Conservation (phyloP, 1,284 basidiomycete species). For the Xerocomus cyaneibrunnescens region DNA sequence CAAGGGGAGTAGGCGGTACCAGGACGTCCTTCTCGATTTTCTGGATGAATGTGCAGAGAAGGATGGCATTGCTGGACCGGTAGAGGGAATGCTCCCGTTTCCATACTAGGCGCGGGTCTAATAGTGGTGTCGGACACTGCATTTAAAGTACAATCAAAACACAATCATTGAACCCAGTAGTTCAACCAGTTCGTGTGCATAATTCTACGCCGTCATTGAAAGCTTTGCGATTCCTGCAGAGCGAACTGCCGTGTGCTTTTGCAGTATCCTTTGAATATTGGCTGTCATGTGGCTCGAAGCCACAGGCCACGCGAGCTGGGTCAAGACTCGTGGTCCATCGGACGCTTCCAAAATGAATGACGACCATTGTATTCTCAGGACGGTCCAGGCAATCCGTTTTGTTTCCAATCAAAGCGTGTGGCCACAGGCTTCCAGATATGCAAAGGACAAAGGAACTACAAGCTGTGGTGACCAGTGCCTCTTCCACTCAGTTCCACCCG, state of each 20-base stretch:
- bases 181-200: not conserved
- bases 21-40: constrained; percentile 46
- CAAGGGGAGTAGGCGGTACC: constrained; percentile 56
- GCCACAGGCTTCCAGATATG: constrained; percentile 8
- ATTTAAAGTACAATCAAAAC: too few species aligned
- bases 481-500: constrained; percentile 7
- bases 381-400: constrained; percentile 5
- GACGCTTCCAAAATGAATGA: not conserved
- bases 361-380: constrained; percentile 9
- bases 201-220: not conserved
- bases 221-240: not conserved
- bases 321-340: not conserved
- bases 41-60: constrained; percentile 47
- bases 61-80: constrained; percentile 16
- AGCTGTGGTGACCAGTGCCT: constrained; percentile 18
- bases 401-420: constrained; percentile 16
- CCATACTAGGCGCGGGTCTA: constrained; percentile 18
- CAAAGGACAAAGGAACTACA: constrained; percentile 21
- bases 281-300: constrained; percentile 1
- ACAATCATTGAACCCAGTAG: not conserved
- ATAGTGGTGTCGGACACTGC: not conserved
- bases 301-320: not conserved
- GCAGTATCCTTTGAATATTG: not conserved
- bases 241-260: not conserved
- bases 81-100: constrained; percentile 17